Conservation (phyloP, 257 asterid species). For the Euphrasia confusa region DNA sequence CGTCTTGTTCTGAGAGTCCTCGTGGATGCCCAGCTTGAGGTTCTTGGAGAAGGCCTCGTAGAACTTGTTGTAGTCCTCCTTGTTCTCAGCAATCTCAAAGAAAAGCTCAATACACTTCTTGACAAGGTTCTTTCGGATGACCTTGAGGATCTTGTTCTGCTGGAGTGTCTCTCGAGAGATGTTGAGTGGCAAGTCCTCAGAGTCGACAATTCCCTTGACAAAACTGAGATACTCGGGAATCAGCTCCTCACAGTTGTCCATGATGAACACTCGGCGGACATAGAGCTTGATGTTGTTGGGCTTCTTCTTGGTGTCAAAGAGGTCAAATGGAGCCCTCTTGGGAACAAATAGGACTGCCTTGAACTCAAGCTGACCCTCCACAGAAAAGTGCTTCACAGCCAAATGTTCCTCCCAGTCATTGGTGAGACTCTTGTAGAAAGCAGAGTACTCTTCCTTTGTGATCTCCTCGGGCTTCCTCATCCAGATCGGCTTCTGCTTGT, state of each 20-base stretch:
- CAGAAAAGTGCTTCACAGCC: constrained; percentile 63
- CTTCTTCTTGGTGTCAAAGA: constrained; percentile 52
- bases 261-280: constrained; percentile 58
- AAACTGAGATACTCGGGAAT: constrained; percentile 58
- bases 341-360: constrained; percentile 61
- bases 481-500: constrained; percentile 71
- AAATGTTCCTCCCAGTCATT: constrained; percentile 68
- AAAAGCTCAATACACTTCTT: constrained; percentile 70
- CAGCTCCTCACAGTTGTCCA: constrained; percentile 65
- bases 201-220: constrained; percentile 62
- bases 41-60: constrained; percentile 66
- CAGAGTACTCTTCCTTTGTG: constrained; percentile 59
- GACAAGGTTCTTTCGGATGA: constrained; percentile 64
- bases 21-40: constrained; percentile 60
- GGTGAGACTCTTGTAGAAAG: constrained; percentile 66
- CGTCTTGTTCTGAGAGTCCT: constrained; percentile 53
- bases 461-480: constrained; percentile 68
- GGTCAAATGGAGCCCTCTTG: constrained; percentile 64
- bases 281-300: constrained; percentile 62
- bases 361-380: constrained; percentile 67
- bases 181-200: constrained; percentile 67
- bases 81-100: constrained; percentile 62
- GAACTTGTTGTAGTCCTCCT: constrained; percentile 61
- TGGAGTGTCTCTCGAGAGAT: constrained; percentile 56
- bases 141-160: constrained; percentile 66